phyloP scores from a whole-genome alignment of 2,329 filamentous ascomycete genomes.

The Coniochaeta prunicola region DNA sequence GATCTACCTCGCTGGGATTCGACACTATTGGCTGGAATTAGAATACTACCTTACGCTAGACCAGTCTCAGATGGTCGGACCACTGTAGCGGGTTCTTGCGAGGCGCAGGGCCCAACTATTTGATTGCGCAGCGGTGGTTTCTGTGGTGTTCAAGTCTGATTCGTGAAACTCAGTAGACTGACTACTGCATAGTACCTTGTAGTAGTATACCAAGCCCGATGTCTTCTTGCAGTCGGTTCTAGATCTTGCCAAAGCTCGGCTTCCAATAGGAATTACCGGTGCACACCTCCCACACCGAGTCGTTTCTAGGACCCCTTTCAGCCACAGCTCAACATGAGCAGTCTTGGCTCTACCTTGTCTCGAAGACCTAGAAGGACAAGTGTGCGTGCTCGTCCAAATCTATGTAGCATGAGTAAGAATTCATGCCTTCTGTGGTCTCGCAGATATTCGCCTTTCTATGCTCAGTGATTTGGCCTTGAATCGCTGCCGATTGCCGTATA shows the following conservation, averaged over 20 bases:
- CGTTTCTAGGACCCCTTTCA: slow-evolving; percentile 30
- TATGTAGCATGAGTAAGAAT: slow-evolving; percentile 51
- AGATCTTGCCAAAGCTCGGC: neutral
- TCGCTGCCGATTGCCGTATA: neutral
- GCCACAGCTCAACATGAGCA: slow-evolving; percentile 26
- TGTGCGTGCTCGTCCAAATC: slow-evolving; percentile 53
- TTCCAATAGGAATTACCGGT: neutral
- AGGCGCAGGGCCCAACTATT: no score
- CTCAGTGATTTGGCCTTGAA: neutral
- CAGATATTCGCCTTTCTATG: slow-evolving; percentile 32
- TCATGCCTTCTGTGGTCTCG: slow-evolving; percentile 48
- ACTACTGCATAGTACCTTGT: no score
- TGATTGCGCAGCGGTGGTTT: no score
- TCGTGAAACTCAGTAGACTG: no score
- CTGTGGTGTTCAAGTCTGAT: no score
- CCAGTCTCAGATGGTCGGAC: no score
- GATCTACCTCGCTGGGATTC: neutral
- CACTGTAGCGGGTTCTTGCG: no score
- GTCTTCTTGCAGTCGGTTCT: neutral
- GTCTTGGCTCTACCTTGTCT: slow-evolving; percentile 30
- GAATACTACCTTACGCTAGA: no score
- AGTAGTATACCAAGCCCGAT: no score
- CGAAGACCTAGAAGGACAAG: slow-evolving; percentile 61
- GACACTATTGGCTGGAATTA: neutral
- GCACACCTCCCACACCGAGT: slow-evolving; percentile 4